These are phyloP conservation scores for Saccharomyces hybrid DNA, from an alignment of 1,139 yeast genomes.

Conservation along the genomic window DNA sequence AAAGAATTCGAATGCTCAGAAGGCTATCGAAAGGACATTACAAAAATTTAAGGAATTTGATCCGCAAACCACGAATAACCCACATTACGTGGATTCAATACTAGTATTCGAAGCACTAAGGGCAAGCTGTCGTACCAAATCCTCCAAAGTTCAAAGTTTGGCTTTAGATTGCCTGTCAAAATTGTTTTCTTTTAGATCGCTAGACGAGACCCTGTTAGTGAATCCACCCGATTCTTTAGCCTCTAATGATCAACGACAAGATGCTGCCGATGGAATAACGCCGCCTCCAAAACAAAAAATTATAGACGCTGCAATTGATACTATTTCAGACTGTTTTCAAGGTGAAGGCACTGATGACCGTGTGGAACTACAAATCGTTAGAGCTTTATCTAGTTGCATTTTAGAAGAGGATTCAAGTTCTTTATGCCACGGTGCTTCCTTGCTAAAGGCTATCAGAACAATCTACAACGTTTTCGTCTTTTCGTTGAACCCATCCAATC, in stretches of 20 bases:
- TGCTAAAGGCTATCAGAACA: constrained; percentile 85
- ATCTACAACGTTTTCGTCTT: constrained; percentile 86
- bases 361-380: constrained; percentile 84
- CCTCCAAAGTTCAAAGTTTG: constrained; percentile 44
- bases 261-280: constrained; percentile 36
- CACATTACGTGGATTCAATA: constrained; percentile 36
- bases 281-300: constrained; percentile 51
- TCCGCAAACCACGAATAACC: constrained; percentile 13
- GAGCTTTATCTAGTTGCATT: constrained; percentile 85
- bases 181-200: constrained; percentile 54
- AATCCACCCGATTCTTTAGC: constrained; percentile 37
- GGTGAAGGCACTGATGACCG: constrained; percentile 88
- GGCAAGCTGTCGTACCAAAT: constrained; percentile 48
- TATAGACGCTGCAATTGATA: constrained; percentile 79
- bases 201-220: constrained; percentile 44
- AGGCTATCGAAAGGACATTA: constrained; percentile 25
- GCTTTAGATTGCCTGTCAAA: constrained; percentile 64
- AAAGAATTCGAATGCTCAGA: constrained; percentile 23
- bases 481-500: constrained; percentile 75
- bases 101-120: constrained; percentile 56
- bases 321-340: constrained; percentile 77
- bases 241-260: constrained; percentile 28
- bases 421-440: constrained; percentile 85
- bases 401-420: constrained; percentile 54
- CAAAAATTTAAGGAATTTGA: constrained; percentile 19